phyloP scores from a whole-genome alignment of 78 protist genomes.

The Diacronema lutheri region DNA sequence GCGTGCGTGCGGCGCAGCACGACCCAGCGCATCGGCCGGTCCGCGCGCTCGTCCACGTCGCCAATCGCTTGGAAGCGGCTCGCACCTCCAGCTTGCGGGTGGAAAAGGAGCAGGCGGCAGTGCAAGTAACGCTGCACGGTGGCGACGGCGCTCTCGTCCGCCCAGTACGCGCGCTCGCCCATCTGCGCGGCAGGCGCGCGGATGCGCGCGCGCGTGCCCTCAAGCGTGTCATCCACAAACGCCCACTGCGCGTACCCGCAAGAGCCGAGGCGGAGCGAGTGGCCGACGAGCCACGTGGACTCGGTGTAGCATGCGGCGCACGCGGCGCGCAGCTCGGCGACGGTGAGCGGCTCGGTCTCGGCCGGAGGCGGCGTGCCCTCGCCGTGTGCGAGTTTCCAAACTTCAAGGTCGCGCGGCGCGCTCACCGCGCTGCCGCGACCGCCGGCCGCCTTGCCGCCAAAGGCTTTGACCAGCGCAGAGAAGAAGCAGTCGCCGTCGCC shows the following conservation, averaged over 20 bases:
- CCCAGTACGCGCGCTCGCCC: not conserved
- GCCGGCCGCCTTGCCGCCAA: not conserved
- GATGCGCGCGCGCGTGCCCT: not conserved
- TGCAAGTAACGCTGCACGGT: not conserved
- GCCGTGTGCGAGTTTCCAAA: not conserved
- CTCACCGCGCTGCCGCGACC: not conserved
- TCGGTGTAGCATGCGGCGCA: not conserved
- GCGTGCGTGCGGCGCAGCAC: not conserved
- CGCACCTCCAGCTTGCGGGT: not conserved
- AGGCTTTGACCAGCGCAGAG: not conserved
- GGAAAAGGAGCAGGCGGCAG: not conserved
- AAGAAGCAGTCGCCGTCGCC: conserved; percentile 2
- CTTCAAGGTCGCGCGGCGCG: not conserved
- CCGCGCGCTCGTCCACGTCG: not conserved
- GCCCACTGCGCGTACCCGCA: not conserved
- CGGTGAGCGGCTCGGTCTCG: not conserved
- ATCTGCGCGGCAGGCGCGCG: not conserved
- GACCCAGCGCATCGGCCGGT: not conserved
- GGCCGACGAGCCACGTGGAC: not conserved
- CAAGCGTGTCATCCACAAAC: not conserved
- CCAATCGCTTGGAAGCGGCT: not conserved
- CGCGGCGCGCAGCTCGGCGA: not conserved
- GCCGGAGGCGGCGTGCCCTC: not conserved
- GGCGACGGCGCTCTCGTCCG: not conserved
- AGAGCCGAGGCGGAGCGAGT: not conserved